These are phyloP conservation scores for Apophysomyces variabilis DNA, from an alignment of 371 early-diverging fungal genomes.

Conservation along the genomic window DNA sequence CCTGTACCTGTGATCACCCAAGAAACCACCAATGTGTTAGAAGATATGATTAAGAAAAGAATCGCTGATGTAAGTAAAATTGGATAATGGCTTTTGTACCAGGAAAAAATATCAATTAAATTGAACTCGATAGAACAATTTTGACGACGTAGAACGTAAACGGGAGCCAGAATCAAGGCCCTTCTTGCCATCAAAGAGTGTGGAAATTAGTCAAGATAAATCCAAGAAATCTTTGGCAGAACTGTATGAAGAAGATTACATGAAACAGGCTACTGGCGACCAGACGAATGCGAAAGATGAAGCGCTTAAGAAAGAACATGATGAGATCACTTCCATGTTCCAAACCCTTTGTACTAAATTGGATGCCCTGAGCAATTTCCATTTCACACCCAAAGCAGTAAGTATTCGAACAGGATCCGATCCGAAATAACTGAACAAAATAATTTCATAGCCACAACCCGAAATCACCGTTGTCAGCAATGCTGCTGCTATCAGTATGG, in stretches of 20 bases:
- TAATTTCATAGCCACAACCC: conserved; percentile 50
- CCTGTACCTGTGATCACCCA: conserved; percentile 96
- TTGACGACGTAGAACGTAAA: conserved; percentile 92
- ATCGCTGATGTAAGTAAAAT: conserved; percentile 67
- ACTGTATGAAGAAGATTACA: conserved; percentile 90
- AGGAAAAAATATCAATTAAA: neutral
- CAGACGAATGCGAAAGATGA: conserved; percentile 75
- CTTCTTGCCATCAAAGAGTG: conserved; percentile 78
- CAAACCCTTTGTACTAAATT: conserved; percentile 77
- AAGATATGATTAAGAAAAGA: conserved; percentile 92
- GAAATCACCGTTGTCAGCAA: conserved; percentile 82
- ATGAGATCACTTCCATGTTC: conserved; percentile 79
- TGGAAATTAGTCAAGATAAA: conserved; percentile 83
- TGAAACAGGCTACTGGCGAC: conserved; percentile 64
- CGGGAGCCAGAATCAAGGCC: conserved; percentile 72
- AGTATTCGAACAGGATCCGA: conserved; percentile 16
- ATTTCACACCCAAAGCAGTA: conserved; percentile 83
- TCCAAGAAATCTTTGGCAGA: conserved; percentile 88
- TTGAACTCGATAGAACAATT: conserved; percentile 51
- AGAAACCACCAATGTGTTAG: conserved; percentile 85
- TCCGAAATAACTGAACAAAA: neutral
- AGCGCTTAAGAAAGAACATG: conserved; percentile 75
- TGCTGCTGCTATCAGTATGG: conserved; percentile 91
- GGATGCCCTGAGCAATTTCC: conserved; percentile 92
- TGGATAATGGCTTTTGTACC: neutral